Evolutionary conservation across 352 stramenopile species (phyloP), one percentile per base, ranked within the genome.

Genomic region (Phytophthora cactorum): DNA sequence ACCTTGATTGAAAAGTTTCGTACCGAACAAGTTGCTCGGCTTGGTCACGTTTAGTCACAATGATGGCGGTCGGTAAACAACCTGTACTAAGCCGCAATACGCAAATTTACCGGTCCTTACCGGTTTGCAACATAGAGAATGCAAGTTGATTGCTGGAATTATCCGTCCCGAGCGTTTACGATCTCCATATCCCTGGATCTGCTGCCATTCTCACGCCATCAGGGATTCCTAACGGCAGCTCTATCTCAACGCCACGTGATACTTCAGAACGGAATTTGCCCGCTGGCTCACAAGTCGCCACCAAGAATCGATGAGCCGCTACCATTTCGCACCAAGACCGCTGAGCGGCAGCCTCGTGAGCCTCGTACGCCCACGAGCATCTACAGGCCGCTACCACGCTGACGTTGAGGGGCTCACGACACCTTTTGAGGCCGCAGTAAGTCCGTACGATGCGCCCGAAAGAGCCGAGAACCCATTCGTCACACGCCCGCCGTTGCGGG

Each of bases 1-100:
- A n/a, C n/a, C n/a, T n/a, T n/a, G n/a, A n/a, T n/a, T n/a, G n/a
- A n/a, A n/a, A n/a, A n/a, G 34, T 39, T 39, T 39, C 34, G 34
- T 39, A 39, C 34, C 34, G 34, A 39, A 8, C 34, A 39, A 39
- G 34, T 39, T 1, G 34, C 34, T 12, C 9, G 6, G 34, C 8
- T 39, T 39, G 34, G 34, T 39, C 34, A 39, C 34, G 57, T 64
- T 64, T 66, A 66, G 58, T 66, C 58, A 59, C 58, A 46, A 44
- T 52, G 47, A 43, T 58, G 55, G 29, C 15, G 28, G 36, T 49
- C 22, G 36, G 36, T 58, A 58, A 34, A 41, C 28, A 53, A 36
- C 4, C 1, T 17, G 47, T 14, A 46, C 43, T 39, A 36, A 53
- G 14, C 27, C 15, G 2, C 3, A 38, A 36, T 32, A 51, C 29